Evolutionary conservation across 495 filamentous ascomycete genomes (phyloP).

Genomic region (Alectoria sarmentosa): DNA sequence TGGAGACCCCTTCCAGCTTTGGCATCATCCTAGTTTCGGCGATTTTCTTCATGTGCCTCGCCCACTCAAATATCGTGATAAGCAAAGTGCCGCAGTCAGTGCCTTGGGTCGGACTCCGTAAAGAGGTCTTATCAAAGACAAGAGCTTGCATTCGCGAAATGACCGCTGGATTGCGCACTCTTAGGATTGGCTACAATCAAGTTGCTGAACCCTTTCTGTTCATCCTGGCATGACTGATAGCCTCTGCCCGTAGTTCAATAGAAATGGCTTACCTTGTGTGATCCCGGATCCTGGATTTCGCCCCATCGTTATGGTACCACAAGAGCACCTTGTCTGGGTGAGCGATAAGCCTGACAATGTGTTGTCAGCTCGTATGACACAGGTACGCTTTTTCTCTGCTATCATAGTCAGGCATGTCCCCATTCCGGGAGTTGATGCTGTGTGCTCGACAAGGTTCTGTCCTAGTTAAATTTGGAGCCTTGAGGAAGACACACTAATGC

Average conservation of each 20-base stretch:
- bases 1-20: not conserved
- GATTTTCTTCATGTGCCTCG: not conserved
- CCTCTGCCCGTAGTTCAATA: not conserved
- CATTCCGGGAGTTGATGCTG: not conserved
- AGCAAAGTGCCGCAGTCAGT: not conserved
- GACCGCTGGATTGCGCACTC: not conserved
- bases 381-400: not conserved
- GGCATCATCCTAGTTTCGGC: not conserved
- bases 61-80: not conserved
- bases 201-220: not conserved
- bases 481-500: not conserved
- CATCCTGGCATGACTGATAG: not conserved
- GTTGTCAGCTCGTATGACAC: not conserved
- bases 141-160: conserved; percentile 11
- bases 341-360: conserved; percentile 1
- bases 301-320: conserved; percentile 8
- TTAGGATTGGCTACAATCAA: conserved; percentile 8
- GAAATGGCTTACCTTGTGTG: not conserved
- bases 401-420: too few species aligned
- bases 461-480: not conserved
- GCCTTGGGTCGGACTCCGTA: conserved; percentile 4
- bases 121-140: not conserved
- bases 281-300: not conserved
- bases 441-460: not conserved
- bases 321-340: conserved; percentile 10